phyloP scores from a whole-genome alignment of 345 rosid species.

The Firmiana major region DNA sequence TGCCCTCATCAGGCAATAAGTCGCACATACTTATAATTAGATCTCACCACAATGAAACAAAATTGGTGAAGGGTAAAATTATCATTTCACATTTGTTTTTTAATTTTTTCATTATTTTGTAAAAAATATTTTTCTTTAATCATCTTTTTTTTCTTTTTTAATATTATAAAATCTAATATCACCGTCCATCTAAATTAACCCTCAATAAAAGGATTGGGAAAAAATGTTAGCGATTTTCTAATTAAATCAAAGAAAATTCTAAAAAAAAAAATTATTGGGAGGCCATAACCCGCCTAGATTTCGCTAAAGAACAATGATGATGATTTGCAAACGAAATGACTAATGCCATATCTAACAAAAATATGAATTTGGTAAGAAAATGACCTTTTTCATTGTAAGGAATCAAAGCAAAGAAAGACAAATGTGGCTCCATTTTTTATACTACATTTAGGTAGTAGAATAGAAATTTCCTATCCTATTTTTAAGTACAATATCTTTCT shows the following conservation, averaged over 20 bases:
- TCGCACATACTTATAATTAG: too few species aligned
- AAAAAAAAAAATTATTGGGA: background rate
- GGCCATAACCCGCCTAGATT: background rate
- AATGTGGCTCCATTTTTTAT: background rate
- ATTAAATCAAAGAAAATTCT: background rate
- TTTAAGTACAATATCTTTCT: background rate
- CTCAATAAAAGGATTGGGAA: too few species aligned
- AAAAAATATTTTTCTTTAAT: too few species aligned
- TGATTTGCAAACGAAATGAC: slow-evolving; percentile 13
- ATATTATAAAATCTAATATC: too few species aligned
- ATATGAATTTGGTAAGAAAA: slow-evolving; percentile 22
- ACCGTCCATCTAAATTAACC: too few species aligned
- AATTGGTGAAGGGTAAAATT: too few species aligned
- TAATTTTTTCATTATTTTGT: too few species aligned
- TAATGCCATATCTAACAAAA: background rate
- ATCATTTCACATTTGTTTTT: too few species aligned
- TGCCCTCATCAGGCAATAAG: too few species aligned
- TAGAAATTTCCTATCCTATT: slow-evolving; percentile 11
- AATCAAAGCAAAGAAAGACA: slow-evolving; percentile 18
- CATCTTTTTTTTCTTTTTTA: too few species aligned
- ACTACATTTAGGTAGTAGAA: slow-evolving; percentile 3
- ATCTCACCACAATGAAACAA: too few species aligned
- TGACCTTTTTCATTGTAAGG: slow-evolving; percentile 18
- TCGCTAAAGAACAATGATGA: background rate
- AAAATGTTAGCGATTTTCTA: too few species aligned